Percentiles rank a stretch among this genome's conserved stretches.
Evolutionary conservation across 73 alveolate species (phyloP).

Genomic region (Tetrahymena thermophila): DNA sequence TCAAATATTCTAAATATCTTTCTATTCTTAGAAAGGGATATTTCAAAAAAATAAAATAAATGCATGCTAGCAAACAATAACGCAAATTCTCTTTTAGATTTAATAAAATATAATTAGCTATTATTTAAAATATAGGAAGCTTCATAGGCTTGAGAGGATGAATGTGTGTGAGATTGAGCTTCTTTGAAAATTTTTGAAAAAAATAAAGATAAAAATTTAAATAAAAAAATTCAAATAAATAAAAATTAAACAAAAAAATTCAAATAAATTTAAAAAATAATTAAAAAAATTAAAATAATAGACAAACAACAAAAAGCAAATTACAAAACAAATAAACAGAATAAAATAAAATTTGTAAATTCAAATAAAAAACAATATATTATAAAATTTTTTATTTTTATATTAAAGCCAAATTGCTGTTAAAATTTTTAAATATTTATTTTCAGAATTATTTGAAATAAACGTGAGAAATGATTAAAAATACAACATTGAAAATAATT

Average conservation of each 20-base stretch:
- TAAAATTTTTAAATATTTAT: no score
- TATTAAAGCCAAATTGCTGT: no score
- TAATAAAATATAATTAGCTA: neutral
- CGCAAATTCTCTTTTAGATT: neutral
- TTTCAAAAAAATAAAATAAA: neutral
- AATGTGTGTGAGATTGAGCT: neutral
- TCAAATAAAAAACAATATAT: no score
- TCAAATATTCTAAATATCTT: neutral
- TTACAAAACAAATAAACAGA: neutral
- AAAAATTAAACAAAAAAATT: neutral
- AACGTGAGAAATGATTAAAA: no score
- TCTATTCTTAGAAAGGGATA: neutral
- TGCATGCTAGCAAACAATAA: neutral
- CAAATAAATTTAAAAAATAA: neutral
- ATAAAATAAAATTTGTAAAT: no score
- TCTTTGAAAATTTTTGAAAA: neutral
- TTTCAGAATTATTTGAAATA: no score
- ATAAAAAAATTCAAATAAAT: neutral
- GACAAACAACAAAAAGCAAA: neutral
- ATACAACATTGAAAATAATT: no score
- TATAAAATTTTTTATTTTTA: no score
- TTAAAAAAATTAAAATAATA: neutral
- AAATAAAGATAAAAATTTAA: neutral
- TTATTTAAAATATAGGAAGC: neutral
- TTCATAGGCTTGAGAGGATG: conserved; percentile 1